Percentiles rank a stretch among this genome's conserved stretches.
phyloP scores from a whole-genome alignment of 2,329 filamentous ascomycete genomes.

The Hymenoscyphus linearis region DNA sequence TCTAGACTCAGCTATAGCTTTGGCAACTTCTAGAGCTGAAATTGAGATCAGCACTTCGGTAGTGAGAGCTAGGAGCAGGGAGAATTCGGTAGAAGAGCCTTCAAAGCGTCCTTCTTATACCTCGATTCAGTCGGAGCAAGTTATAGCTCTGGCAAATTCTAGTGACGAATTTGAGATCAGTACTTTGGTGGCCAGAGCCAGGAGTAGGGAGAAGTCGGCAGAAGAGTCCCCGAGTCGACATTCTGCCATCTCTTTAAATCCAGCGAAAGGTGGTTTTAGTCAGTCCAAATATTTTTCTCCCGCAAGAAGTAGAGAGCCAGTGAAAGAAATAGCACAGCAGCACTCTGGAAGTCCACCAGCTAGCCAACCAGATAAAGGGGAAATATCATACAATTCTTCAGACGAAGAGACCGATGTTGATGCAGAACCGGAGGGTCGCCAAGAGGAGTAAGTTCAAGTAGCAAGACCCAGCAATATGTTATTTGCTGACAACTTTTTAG shows the following conservation, averaged over 20 bases:
- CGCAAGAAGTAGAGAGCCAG: neutral
- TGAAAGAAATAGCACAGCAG: neutral
- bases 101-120: neutral
- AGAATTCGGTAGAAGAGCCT: neutral
- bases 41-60: neutral
- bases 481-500: neutral
- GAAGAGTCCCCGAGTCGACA: neutral
- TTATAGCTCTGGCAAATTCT: neutral
- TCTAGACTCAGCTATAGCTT: neutral
- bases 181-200: neutral
- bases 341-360: neutral
- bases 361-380: neutral
- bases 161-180: neutral
- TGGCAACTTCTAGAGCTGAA: neutral
- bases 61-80: neutral
- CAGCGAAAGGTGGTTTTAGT: neutral
- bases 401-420: neutral
- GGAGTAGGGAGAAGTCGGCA: neutral
- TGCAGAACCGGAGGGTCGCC: neutral
- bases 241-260: neutral
- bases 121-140: neutral
- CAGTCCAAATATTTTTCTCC: neutral
- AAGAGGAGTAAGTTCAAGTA: conserved; percentile 3
- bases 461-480: neutral
- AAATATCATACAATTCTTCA: neutral